Percentiles rank a stretch among this genome's conserved stretches.
These are phyloP conservation scores for Massarina eburnea DNA, from an alignment of 2,329 filamentous ascomycete species.

Conservation along the genomic window DNA sequence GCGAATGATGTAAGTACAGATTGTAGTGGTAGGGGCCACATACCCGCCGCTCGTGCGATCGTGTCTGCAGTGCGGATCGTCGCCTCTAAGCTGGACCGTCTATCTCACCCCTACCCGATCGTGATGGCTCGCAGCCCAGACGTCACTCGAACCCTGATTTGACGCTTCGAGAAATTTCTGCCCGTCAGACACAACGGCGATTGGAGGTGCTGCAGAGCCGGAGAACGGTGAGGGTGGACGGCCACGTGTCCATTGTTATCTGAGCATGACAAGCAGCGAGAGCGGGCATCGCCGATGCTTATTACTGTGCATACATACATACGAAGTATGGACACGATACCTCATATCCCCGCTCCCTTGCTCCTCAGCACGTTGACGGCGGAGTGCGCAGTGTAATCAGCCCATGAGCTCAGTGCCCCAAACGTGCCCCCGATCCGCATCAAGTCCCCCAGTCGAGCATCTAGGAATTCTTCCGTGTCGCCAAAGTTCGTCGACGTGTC, in stretches of 20 bases:
- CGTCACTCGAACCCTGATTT: background rate
- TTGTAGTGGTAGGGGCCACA: too few relatives aligned
- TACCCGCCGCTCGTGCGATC: constrained; percentile 16
- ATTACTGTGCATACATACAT: background rate
- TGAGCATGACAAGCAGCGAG: too few relatives aligned
- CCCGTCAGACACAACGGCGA: too few relatives aligned
- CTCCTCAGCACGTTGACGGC: constrained; percentile 82
- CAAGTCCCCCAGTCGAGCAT: constrained; percentile 71
- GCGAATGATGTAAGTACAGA: too few relatives aligned
- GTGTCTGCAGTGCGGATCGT: constrained; percentile 21
- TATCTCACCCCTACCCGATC: constrained; percentile 9
- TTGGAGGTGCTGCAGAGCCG: too few relatives aligned
- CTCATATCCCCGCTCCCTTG: constrained; percentile 78
- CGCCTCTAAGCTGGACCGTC: constrained; percentile 7
- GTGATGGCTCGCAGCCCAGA: constrained; percentile 17
- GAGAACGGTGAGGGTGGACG: too few relatives aligned
- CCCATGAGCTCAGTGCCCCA: constrained; percentile 70
- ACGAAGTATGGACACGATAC: background rate
- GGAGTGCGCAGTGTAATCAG: constrained; percentile 77
- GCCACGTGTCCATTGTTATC: too few relatives aligned
- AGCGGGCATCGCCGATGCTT: too few relatives aligned
- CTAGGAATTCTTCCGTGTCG: constrained; percentile 79
- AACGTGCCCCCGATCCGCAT: constrained; percentile 63
- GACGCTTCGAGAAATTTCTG: too few relatives aligned
- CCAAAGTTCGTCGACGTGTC: constrained; percentile 72